phyloP scores from a whole-genome alignment of 495 filamentous ascomycete species.

The Monascus purpureus region DNA sequence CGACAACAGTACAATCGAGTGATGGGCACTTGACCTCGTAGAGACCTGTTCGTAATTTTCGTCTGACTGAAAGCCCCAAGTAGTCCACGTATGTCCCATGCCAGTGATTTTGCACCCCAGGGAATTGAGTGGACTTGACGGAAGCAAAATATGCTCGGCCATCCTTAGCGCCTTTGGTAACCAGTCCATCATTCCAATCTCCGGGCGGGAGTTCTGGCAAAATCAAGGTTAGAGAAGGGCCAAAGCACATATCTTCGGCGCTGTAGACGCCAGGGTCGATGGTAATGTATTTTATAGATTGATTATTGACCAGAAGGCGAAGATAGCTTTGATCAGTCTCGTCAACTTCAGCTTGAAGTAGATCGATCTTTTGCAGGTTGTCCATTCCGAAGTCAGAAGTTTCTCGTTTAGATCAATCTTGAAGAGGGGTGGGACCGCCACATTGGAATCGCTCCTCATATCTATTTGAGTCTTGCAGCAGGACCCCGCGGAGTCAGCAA shows the following conservation, averaged over 20 bases:
- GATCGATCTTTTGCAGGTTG: constrained; percentile 7
- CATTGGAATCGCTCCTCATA: no score
- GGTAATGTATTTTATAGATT: constrained; percentile 19
- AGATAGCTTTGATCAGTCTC: constrained; percentile 14
- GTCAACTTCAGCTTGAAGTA: constrained; percentile 15
- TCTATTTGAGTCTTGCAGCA: no score
- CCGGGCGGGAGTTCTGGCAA: constrained; percentile 8
- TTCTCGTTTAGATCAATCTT: no score
- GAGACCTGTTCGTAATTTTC: constrained; percentile 10
- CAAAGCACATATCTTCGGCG: constrained; percentile 21
- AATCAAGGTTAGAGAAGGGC: constrained; percentile 9
- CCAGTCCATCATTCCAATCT: constrained; percentile 14
- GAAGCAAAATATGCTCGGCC: constrained; percentile 9
- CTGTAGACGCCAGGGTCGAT: constrained; percentile 17
- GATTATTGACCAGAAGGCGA: constrained; percentile 15
- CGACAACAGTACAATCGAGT: constrained; percentile 15
- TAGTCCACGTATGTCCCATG: constrained; percentile 12
- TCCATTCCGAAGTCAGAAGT: constrained; percentile 3
- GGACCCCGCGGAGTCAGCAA: no score
- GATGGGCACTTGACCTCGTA: constrained; percentile 12
- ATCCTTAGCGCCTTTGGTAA: constrained; percentile 5
- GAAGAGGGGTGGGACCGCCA: no score
- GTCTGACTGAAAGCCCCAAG: constrained; percentile 6
- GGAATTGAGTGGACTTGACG: constrained; percentile 6
- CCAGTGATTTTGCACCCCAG: constrained; percentile 10